Conservation (phyloP, 768 basidiomycete genomes). For the Mycena filopes region DNA sequence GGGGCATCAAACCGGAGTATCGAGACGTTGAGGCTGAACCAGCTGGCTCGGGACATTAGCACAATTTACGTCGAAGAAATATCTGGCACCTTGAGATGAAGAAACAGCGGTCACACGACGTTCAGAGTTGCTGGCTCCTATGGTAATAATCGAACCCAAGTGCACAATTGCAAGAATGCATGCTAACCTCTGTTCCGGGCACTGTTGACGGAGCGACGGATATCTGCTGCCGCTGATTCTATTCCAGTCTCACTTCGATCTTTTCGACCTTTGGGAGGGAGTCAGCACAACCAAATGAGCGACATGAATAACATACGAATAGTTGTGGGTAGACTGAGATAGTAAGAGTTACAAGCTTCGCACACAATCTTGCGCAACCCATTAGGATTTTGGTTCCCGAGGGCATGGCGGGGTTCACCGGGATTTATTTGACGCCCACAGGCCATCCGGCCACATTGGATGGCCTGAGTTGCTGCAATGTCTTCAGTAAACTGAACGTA, state of each 20-base stretch:
- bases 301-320: background rate
- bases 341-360: background rate
- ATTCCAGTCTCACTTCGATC: background rate
- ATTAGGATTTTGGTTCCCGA: conserved; percentile 7
- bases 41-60: too few relatives aligned
- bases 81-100: background rate
- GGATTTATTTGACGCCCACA: background rate
- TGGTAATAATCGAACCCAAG: background rate
- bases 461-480: background rate
- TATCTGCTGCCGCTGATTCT: background rate
- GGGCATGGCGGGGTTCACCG: background rate
- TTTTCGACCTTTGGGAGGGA: too few relatives aligned
- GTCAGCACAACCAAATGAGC: background rate
- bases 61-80: too few relatives aligned
- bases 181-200: background rate
- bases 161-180: background rate
- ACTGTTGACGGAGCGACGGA: background rate
- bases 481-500: background rate
- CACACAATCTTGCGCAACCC: background rate
- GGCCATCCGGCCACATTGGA: background rate
- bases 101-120: conserved; percentile 3
- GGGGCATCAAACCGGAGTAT: background rate
- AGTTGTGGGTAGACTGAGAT: background rate
- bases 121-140: background rate
- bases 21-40: background rate